Evolutionary conservation across 805 yeast genomes (phyloP), one percentile per base, ranked within the genome.

Genomic region (Scheffersomyces coipomensis): DNA sequence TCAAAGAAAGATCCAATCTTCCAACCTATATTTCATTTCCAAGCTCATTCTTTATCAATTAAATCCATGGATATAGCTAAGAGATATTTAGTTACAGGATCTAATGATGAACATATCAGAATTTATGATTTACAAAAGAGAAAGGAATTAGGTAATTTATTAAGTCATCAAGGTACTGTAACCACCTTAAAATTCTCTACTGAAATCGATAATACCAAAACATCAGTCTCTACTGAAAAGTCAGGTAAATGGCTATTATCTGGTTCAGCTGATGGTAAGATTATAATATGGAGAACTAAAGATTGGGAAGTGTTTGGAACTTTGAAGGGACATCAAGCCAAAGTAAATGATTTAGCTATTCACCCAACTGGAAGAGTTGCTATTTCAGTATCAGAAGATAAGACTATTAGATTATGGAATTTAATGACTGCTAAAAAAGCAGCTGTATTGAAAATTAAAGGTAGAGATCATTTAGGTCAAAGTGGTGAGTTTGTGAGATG

Each of bases 371-470:
- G 96, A 11, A 77, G 88, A 64, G 80, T 93, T 41, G 97, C 97
- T 5, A 77, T 93, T 19, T 84, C 95, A 44, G 96, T 89, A 4
- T 87, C 95, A 42, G 81, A 77, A 21, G 99, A 93, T 61, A 78
- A 78, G 45, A 85, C 95, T 5, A 74, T 93, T 26, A 73, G 91
- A 55, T 72, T 93, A 42, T 93, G 99, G 99, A 93, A 93, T 58
- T 70, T 93, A 48, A 91, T 93, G 98, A 91, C 97, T 1, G 93
- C 88, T 11, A 86, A 87, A 58, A 90, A 89, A 62, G 98, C 98
- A 15, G 90, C 96, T 1, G 72, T 78, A 9, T 67, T 90, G 62
- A 89, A 85, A 55, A 65, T 86, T 43, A 83, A 76, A 56, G 84
- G 83, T 29, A 78, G 73, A 44, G 86, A 83, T 54, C 81, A 83